Percentiles rank a stretch among this genome's conserved stretches.
phyloP scores from a whole-genome alignment of 2,329 filamentous ascomycete genomes.

The Colletotrichum trifolii region DNA sequence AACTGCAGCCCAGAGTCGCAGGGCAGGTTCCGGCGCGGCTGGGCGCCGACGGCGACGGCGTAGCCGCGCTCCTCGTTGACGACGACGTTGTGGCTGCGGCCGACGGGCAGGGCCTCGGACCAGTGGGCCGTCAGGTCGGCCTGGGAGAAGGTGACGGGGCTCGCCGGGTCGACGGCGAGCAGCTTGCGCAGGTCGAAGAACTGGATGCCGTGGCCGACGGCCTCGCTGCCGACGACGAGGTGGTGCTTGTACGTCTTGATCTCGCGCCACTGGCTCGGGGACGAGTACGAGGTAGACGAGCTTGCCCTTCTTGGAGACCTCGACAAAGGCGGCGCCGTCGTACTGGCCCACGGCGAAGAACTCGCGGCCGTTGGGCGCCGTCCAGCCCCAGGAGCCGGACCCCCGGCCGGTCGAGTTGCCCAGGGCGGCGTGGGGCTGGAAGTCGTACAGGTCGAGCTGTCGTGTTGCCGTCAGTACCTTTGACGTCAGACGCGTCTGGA shows the following conservation, averaged over 20 bases:
- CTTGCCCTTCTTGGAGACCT: conserved; percentile 51
- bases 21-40: conserved; percentile 49
- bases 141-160: conserved; percentile 43
- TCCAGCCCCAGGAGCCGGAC: conserved; percentile 52
- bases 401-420: conserved; percentile 50
- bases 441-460: conserved; percentile 64
- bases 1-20: conserved; percentile 66
- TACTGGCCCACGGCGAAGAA: conserved; percentile 40
- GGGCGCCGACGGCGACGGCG: conserved; percentile 56
- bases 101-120: conserved; percentile 46
- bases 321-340: conserved; percentile 56
- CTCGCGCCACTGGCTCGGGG: conserved; percentile 47
- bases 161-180: conserved; percentile 52
- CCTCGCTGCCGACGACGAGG: conserved; percentile 49
- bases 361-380: conserved; percentile 52
- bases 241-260: conserved; percentile 47
- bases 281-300: conserved; percentile 51
- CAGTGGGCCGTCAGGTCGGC: conserved; percentile 45
- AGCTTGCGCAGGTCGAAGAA: conserved; percentile 69
- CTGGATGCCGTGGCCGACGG: conserved; percentile 63
- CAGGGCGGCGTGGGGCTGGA: conserved; percentile 60
- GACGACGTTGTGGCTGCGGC: conserved; percentile 60
- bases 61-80: conserved; percentile 57
- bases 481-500: neutral
- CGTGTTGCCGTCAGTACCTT: conserved; percentile 1